A percentile compares a stretch with the other conserved stretches of the same genome.
Conservation (phyloP, 23 red algal species). For the Gracilaria gracilis region DNA sequence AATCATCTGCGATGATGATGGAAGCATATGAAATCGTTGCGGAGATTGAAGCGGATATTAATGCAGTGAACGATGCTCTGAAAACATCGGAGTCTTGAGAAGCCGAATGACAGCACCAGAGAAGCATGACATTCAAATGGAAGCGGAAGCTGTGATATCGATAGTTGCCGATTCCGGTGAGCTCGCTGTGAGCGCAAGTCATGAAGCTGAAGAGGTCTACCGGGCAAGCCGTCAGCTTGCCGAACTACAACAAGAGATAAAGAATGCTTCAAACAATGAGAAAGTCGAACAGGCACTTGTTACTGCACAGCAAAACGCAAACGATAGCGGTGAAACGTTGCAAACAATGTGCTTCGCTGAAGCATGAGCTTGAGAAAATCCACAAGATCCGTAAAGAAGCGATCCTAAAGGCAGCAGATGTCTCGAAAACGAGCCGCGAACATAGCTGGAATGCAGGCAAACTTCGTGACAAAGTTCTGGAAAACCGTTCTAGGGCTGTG, state of each 20-base stretch:
- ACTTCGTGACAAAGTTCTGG: slow-evolving; percentile 12
- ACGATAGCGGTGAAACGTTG: neutral
- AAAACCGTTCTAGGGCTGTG: neutral
- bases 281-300: neutral
- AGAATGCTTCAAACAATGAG: neutral
- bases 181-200: neutral
- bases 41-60: slow-evolving; percentile 1
- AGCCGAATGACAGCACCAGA: neutral
- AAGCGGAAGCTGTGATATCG: slow-evolving; percentile 7
- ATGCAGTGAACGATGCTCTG: slow-evolving; percentile 2
- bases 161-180: slow-evolving; percentile 1
- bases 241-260: neutral
- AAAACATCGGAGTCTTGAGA: neutral
- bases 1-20: neutral
- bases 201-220: slow-evolving; percentile 17
- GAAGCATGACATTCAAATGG: neutral
- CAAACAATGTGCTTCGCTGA: neutral
- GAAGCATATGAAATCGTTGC: slow-evolving; percentile 21
- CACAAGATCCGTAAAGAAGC: slow-evolving; percentile 2
- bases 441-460: slow-evolving; percentile 7
- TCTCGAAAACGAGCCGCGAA: slow-evolving; percentile 1
- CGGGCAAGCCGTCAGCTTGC: neutral
- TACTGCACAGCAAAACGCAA: neutral
- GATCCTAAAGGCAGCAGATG: neutral
- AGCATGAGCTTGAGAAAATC: neutral